These are phyloP conservation scores for Canavalia ensiformis DNA, from an alignment of 306 rosid genomes.

Conservation along the genomic window DNA sequence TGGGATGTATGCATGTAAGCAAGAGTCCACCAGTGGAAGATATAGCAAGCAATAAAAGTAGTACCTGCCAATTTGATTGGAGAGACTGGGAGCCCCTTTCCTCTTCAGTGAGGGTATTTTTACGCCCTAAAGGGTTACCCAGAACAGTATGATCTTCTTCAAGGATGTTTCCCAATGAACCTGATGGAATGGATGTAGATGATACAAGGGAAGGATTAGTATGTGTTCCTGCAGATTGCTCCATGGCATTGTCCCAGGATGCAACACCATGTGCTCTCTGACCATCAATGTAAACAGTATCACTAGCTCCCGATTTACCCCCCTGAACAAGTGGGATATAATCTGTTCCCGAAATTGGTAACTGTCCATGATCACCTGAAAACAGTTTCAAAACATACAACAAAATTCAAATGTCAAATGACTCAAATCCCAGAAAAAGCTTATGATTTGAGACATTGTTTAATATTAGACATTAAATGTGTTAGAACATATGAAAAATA, in stretches of 20 bases:
- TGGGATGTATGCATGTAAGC: not conserved
- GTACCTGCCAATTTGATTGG: slow-evolving; percentile 80
- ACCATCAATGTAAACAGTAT: slow-evolving; percentile 47
- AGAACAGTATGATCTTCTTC: slow-evolving; percentile 52
- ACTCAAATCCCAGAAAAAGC: slow-evolving; percentile 43
- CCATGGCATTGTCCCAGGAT: slow-evolving; percentile 71
- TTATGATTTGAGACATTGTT: slow-evolving; percentile 3
- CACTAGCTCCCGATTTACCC: slow-evolving; percentile 51
- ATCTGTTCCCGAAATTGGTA: slow-evolving; percentile 58
- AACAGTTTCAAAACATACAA: slow-evolving; percentile 47
- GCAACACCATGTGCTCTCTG: slow-evolving; percentile 58
- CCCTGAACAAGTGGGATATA: slow-evolving; percentile 57
- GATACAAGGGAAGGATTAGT: slow-evolving; percentile 57
- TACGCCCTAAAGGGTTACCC: slow-evolving; percentile 38
- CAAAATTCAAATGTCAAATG: slow-evolving; percentile 43
- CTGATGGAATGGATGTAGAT: slow-evolving; percentile 53
- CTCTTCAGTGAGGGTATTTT: slow-evolving; percentile 51
- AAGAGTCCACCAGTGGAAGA: slow-evolving; percentile 25
- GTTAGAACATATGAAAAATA: slow-evolving; percentile 3
- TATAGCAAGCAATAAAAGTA: slow-evolving; percentile 28
- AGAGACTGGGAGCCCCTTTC: slow-evolving; percentile 53
- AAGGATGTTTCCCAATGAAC: slow-evolving; percentile 50
- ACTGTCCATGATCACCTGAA: slow-evolving; percentile 57
- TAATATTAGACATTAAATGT: slow-evolving; percentile 20
- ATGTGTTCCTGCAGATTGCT: slow-evolving; percentile 58